These are phyloP conservation scores for Penicillium daleae DNA, from an alignment of 495 filamentous ascomycete species.

Conservation along the genomic window DNA sequence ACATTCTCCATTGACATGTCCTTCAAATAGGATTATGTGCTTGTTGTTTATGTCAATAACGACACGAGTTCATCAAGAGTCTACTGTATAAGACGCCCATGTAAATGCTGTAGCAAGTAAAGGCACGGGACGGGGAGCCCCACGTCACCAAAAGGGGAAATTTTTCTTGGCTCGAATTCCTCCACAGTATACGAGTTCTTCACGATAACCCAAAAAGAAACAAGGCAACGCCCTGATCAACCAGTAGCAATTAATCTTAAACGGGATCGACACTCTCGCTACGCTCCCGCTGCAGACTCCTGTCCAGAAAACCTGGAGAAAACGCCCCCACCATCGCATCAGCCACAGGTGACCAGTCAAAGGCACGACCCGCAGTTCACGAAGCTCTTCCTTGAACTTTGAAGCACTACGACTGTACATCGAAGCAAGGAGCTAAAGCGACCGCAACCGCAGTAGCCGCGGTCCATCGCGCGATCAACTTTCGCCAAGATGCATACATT, in stretches of 20 bases:
- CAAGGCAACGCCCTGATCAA: not conserved
- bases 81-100: not conserved
- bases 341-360: constrained; percentile 8
- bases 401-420: not conserved
- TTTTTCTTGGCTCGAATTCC: constrained; percentile 19
- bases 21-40: not conserved
- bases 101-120: not conserved
- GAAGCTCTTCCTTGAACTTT: not conserved
- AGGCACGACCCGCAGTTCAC: not conserved
- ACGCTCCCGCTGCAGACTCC: not conserved
- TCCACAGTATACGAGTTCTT: constrained; percentile 17
- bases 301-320: not conserved
- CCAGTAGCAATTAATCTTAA: not conserved
- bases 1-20: not conserved
- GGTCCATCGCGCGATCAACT: not conserved
- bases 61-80: not conserved
- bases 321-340: not conserved
- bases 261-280: not conserved
- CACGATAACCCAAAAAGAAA: not conserved
- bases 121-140: constrained; percentile 13
- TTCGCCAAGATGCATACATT: constrained; percentile 43
- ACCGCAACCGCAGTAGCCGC: constrained; percentile 6
- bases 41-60: not conserved
- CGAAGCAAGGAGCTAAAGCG: constrained; percentile 9
- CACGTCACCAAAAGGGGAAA: constrained; percentile 18